Percentiles rank a stretch among this genome's conserved stretches.
phyloP scores from a whole-genome alignment of 768 basidiomycete genomes.

The Suillus americanus region DNA sequence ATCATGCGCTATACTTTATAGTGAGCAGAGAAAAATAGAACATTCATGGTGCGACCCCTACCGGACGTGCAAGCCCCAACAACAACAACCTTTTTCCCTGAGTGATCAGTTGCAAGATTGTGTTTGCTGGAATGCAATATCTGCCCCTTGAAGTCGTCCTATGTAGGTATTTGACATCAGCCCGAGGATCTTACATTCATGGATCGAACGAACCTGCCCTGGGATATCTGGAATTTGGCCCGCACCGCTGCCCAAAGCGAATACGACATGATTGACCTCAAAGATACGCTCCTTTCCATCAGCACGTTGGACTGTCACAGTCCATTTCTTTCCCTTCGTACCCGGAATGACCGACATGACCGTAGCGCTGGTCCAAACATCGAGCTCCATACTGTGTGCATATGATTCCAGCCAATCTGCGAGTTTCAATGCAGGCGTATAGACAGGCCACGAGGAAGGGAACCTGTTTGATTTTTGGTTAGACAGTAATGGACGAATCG shows the following conservation, averaged over 20 bases:
- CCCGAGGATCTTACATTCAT: not conserved
- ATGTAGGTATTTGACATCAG: not conserved
- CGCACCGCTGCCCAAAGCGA: slow-evolving; percentile 47
- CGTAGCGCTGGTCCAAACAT: slow-evolving; percentile 58
- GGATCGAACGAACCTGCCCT: slow-evolving; percentile 36
- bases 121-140: slow-evolving; percentile 60
- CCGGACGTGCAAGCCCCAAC: slow-evolving; percentile 67
- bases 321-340: slow-evolving; percentile 40
- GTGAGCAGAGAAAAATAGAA: not conserved
- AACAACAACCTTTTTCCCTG: slow-evolving; percentile 71
- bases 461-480: slow-evolving; percentile 36
- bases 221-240: slow-evolving; percentile 45
- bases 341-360: slow-evolving; percentile 31
- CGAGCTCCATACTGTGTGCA: slow-evolving; percentile 57
- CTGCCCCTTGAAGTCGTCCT: slow-evolving; percentile 64
- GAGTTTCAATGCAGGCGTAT: slow-evolving; percentile 52
- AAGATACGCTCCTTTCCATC: slow-evolving; percentile 39
- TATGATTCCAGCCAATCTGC: slow-evolving; percentile 71
- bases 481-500: not conserved
- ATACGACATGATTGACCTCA: slow-evolving; percentile 48
- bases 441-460: slow-evolving; percentile 60
- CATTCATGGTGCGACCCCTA: slow-evolving; percentile 11
- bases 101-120: slow-evolving; percentile 52
- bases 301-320: slow-evolving; percentile 37
- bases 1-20: slow-evolving; percentile 40